Conservation (phyloP, 2,329 filamentous ascomycete species). For the Drechmeria coniospora region DNA sequence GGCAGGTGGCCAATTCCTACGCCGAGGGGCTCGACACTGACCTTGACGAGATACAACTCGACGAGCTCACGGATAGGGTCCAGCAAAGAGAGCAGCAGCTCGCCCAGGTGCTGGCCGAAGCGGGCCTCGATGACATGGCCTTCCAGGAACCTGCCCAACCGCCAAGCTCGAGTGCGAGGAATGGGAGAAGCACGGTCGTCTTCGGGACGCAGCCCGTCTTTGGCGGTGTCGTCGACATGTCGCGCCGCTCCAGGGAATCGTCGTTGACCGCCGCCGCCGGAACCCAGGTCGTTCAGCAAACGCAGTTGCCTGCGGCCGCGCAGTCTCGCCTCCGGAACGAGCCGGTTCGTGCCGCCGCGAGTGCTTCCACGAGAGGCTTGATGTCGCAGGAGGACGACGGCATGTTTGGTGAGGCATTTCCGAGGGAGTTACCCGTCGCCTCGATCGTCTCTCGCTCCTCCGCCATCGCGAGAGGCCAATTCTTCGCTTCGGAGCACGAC, state of each 20-base stretch:
- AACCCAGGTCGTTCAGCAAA: constrained; percentile 36
- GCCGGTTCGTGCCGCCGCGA: constrained; percentile 7
- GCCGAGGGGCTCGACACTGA: constrained; percentile 34
- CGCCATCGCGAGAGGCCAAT: too few relatives aligned
- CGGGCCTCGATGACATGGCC: constrained; percentile 25
- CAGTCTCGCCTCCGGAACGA: constrained; percentile 10
- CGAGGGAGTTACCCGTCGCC: constrained; percentile 9
- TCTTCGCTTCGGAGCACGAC: constrained; percentile 15
- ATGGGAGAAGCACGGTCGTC: constrained; percentile 16
- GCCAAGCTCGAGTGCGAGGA: constrained; percentile 1
- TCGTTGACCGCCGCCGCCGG: constrained; percentile 16
- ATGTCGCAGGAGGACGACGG: constrained; percentile 12
- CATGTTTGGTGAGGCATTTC: constrained; percentile 10
- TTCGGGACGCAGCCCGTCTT: constrained; percentile 27
- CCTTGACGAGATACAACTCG: constrained; percentile 33
- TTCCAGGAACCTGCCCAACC: neutral
- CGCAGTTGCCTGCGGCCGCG: constrained; percentile 24
- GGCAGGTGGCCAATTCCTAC: constrained; percentile 33
- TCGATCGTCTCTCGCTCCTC: too few relatives aligned
- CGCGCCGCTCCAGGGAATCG: constrained; percentile 17
- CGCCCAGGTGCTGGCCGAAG: constrained; percentile 23
- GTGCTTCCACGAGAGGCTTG: constrained; percentile 8
- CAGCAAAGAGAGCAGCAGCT: constrained; percentile 27
- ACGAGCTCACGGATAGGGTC: constrained; percentile 30
- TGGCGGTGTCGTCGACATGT: constrained; percentile 16